Evolutionary conservation across 148 eudicot species (phyloP), one percentile per base, ranked within the genome.

Genomic region (Amaranthus hypochondriacus): DNA sequence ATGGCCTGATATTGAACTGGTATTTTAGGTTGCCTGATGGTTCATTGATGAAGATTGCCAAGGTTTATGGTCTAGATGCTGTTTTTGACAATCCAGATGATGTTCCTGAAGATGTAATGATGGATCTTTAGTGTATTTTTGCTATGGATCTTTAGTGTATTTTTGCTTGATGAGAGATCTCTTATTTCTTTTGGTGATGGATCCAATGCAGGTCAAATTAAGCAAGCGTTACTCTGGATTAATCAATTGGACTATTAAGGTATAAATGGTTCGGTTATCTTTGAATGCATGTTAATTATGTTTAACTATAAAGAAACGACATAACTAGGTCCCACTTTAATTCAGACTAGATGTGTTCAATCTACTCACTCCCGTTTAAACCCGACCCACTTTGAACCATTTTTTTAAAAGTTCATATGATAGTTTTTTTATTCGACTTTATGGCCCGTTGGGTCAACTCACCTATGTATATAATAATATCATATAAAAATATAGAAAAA

Each of bases 171-270:
- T 44, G 39, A 39, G 44, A 43, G 15, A 13, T 73, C 46, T 39
- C 60, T 43, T 46, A 57, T 47, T 49, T 71, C 46, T 54, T 66
- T 59, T n/a, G 61, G 12, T 63, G 50, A 47, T 75, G 67, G 71
- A 15, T 52, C 72, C 62, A 58, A 65, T 79, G 84, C 93, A 90
- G 97, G 75, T 92, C 62, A 90, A 90, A 86, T 56, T 86, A 63
- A 92, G 90, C 67, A 90, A 92, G 83, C 96, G 97, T 11, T 92
- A 92, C 78, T 92, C 97, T 3, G 97, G 96, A 48, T 87, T 92
- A 52, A 66, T 81, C 79, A 92, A 87, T 60, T 92, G 96, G 96
- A 92, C 97, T 69, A 96, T 92, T 42, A 82, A 79, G 93, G 97
- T 92, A 85, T 63, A 72, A 70, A 51, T 42, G 49, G 12, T 76